phyloP scores from a whole-genome alignment of 257 asterid species.

The Anisodus acutangulus region DNA sequence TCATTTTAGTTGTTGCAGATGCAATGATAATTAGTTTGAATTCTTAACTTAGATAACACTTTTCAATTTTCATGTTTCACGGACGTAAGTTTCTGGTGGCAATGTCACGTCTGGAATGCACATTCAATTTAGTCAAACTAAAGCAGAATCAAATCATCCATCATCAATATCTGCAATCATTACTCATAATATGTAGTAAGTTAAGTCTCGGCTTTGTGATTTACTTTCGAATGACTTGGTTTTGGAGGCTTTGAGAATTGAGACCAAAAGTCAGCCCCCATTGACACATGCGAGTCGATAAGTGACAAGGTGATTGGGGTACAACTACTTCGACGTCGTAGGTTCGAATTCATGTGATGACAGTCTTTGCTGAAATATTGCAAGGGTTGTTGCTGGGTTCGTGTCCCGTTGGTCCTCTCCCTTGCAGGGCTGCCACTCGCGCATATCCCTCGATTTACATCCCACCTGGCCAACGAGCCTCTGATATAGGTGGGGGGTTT shows the following conservation, averaged over 20 bases:
- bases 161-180: not conserved
- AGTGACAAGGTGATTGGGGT: too few relatives aligned
- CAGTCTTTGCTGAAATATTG: too few relatives aligned
- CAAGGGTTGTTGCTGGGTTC: too few relatives aligned
- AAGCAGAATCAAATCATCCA: not conserved
- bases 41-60: not conserved
- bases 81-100: not conserved
- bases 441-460: too few relatives aligned
- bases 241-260: not conserved
- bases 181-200: not conserved
- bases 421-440: too few relatives aligned
- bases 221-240: not conserved
- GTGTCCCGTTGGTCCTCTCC: too few relatives aligned
- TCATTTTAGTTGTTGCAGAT: not conserved
- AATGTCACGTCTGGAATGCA: not conserved
- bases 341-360: too few relatives aligned
- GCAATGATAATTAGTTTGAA: not conserved
- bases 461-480: too few relatives aligned
- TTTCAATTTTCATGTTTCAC: not conserved
- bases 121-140: not conserved
- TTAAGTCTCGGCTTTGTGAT: not conserved
- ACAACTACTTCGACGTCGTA: too few relatives aligned
- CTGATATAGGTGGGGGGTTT: too few relatives aligned
- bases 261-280: not conserved
- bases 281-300: too few relatives aligned